Evolutionary conservation across 2,329 filamentous ascomycete species (phyloP).

Genomic region (Microdochium paspali): DNA sequence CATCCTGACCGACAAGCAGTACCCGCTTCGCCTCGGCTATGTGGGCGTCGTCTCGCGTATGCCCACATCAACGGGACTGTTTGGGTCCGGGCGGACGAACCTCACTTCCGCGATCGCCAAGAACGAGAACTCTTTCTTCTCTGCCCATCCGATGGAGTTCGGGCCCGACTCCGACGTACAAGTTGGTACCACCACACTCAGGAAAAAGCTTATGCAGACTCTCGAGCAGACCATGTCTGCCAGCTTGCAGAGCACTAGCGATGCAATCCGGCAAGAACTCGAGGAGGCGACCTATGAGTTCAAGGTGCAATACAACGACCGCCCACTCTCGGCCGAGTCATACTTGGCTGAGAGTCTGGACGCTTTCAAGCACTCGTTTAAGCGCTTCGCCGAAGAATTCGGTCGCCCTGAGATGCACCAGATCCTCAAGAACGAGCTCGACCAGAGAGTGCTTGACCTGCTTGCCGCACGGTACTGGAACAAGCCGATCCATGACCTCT

Average conservation of each 20-base stretch:
- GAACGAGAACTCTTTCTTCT: constrained; percentile 85
- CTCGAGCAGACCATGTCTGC: constrained; percentile 95
- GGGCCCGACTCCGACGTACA: constrained; percentile 62
- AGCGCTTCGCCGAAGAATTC: constrained; percentile 83
- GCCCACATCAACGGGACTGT: constrained; percentile 61
- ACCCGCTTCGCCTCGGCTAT: constrained; percentile 89
- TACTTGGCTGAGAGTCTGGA: constrained; percentile 94
- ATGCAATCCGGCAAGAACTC: constrained; percentile 88
- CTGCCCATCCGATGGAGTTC: constrained; percentile 71
- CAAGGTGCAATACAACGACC: constrained; percentile 98
- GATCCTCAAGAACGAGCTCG: constrained; percentile 82
- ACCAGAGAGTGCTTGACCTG: constrained; percentile 89
- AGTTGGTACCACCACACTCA: constrained; percentile 76
- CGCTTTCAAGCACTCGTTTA: constrained; percentile 96
- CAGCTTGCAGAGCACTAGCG: constrained; percentile 78
- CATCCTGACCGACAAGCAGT: constrained; percentile 82
- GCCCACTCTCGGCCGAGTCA: constrained; percentile 87
- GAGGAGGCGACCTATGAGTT: constrained; percentile 98
- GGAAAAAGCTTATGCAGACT: constrained; percentile 95
- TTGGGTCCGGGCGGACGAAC: constrained; percentile 73
- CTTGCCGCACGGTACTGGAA: constrained; percentile 97
- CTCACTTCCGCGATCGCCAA: constrained; percentile 73
- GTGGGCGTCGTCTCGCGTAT: constrained; percentile 88
- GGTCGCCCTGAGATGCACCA: constrained; percentile 83
- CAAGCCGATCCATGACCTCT: constrained; percentile 80